These are phyloP conservation scores for Fusarium cyanostomum DNA, from an alignment of 2,329 filamentous ascomycete species.

Conservation along the genomic window DNA sequence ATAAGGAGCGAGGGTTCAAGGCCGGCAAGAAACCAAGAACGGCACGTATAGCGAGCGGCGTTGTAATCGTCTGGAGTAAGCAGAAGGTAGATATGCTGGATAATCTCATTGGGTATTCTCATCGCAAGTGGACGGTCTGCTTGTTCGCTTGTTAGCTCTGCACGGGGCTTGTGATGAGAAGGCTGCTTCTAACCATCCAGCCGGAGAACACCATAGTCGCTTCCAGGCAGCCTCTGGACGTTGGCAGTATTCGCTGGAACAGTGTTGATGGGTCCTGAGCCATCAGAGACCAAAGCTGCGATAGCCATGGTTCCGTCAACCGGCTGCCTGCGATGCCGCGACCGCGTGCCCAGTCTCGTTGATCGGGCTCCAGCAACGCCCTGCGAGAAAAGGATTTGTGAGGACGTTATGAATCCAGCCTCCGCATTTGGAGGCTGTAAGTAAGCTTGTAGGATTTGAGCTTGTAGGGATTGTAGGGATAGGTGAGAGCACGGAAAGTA, in stretches of 20 bases:
- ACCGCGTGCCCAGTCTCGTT: slow-evolving; percentile 11
- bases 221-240: slow-evolving; percentile 20
- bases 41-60: slow-evolving; percentile 67
- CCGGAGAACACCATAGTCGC: slow-evolving; percentile 6
- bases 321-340: slow-evolving; percentile 7
- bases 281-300: slow-evolving; percentile 27
- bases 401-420: slow-evolving; percentile 40
- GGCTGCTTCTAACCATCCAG: slow-evolving; percentile 11
- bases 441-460: background rate
- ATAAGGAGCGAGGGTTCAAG: slow-evolving; percentile 61
- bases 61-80: slow-evolving; percentile 61
- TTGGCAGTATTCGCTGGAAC: slow-evolving; percentile 20
- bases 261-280: slow-evolving; percentile 14
- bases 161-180: too few species aligned
- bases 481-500: background rate
- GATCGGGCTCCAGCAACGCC: slow-evolving; percentile 37
- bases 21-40: slow-evolving; percentile 67
- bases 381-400: slow-evolving; percentile 42
- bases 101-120: slow-evolving; percentile 49
- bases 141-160: background rate
- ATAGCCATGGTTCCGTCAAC: slow-evolving; percentile 20
- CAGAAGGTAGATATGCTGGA: slow-evolving; percentile 48
- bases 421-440: slow-evolving; percentile 2
- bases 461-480: background rate
- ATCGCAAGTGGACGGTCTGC: slow-evolving; percentile 37